Percentiles rank a stretch among this genome's conserved stretches.
phyloP scores from a whole-genome alignment of 768 basidiomycete species.

The Tulasnella sp. region DNA sequence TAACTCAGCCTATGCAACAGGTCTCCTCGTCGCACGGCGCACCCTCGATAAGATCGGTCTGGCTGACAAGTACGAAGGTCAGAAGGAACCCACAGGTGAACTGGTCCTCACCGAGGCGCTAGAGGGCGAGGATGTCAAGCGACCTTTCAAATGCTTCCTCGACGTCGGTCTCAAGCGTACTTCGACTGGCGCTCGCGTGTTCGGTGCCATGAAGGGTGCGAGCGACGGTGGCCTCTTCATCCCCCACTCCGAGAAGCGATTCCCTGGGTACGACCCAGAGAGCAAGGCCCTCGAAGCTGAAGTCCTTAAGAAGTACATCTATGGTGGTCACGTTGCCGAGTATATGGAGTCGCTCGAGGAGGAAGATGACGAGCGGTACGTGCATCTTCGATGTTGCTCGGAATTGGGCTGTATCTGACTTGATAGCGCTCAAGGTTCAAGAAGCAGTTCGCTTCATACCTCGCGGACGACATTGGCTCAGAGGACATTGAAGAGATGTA shows the following conservation, averaged over 20 bases:
- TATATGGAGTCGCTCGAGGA: constrained; percentile 99
- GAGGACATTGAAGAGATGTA: constrained; percentile 98
- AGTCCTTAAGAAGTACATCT: constrained; percentile 94
- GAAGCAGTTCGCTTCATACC: constrained; percentile 92
- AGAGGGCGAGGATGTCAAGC: constrained; percentile 84
- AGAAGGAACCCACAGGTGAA: constrained; percentile 81
- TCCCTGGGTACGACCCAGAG: constrained; percentile 96
- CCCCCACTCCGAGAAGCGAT: constrained; percentile 94
- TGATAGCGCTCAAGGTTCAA: constrained; percentile 56
- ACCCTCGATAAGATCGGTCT: constrained; percentile 91
- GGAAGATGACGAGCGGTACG: constrained; percentile 93
- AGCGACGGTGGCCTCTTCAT: constrained; percentile 96
- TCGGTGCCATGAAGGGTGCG: constrained; percentile 98
- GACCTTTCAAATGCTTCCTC: constrained; percentile 98
- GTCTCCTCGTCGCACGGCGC: constrained; percentile 88
- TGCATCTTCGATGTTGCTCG: background rate
- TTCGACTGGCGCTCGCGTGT: constrained; percentile 92
- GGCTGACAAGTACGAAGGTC: constrained; percentile 96
- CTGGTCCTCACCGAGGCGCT: constrained; percentile 71
- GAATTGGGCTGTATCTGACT: constrained; percentile 18
- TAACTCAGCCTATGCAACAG: constrained; percentile 80
- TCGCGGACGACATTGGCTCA: constrained; percentile 88
- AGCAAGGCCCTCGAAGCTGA: constrained; percentile 87
- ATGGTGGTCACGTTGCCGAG: constrained; percentile 93
- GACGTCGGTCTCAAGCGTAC: constrained; percentile 98